phyloP scores from a whole-genome alignment of 495 filamentous ascomycete genomes.

The Xylaria curta region DNA sequence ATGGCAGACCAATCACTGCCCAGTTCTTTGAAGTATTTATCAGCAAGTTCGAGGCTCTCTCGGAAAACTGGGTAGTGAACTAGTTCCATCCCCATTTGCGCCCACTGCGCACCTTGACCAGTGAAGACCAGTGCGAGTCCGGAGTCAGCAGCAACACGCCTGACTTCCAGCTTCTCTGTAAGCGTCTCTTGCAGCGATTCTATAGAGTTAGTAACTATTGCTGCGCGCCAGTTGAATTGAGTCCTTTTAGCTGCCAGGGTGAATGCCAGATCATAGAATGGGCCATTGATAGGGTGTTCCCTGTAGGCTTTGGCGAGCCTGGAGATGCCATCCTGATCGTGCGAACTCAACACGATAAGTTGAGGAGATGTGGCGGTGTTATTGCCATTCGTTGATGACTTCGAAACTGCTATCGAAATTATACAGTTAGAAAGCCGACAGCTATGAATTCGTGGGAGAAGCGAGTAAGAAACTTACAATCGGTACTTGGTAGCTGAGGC shows the following conservation, averaged over 20 bases:
- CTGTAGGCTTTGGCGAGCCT: neutral
- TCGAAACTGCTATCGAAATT: neutral
- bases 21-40: slow-evolving; percentile 28
- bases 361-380: neutral
- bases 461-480: neutral
- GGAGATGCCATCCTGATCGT: neutral
- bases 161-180: neutral
- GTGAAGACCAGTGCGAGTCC: neutral
- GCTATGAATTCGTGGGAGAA: neutral
- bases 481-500: neutral
- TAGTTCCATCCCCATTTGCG: neutral
- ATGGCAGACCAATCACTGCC: slow-evolving; percentile 35
- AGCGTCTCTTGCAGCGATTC: neutral
- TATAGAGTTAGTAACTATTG: neutral
- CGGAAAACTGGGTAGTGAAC: slow-evolving; percentile 7
- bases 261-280: slow-evolving; percentile 1
- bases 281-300: neutral
- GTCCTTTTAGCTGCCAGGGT: neutral
- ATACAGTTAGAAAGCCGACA: neutral
- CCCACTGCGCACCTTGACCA: neutral
- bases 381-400: neutral
- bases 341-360: neutral
- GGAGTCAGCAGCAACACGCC: neutral
- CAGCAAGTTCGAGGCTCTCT: slow-evolving; percentile 25
- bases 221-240: neutral